phyloP scores from a whole-genome alignment of 192 early-diverging fungal species.

The Podila epicladia region DNA sequence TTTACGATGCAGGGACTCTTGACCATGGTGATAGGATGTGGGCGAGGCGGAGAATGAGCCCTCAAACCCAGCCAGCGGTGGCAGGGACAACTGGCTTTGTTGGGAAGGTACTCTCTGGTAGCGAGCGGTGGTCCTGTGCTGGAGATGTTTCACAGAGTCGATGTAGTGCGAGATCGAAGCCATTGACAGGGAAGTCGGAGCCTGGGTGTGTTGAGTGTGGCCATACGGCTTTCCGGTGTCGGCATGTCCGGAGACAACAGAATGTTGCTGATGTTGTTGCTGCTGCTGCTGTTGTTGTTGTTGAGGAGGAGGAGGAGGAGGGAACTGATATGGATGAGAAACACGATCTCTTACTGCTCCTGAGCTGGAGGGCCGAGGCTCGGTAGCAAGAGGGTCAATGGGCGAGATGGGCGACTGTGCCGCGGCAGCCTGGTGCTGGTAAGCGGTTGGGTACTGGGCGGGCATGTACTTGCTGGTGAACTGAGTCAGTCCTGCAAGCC shows the following conservation, averaged over 20 bases:
- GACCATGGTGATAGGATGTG: neutral
- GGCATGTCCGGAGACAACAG: neutral
- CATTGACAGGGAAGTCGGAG: conserved; percentile 24
- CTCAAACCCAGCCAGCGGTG: neutral
- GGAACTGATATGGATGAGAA: neutral
- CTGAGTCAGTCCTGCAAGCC: conserved; percentile 63
- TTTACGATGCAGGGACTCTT: conserved; percentile 30
- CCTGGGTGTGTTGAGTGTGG: neutral
- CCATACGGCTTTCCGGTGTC: neutral
- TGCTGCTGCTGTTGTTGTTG: neutral
- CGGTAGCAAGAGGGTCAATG: conserved; percentile 10
- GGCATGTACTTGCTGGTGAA: conserved; percentile 52
- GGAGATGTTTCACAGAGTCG: conserved; percentile 31
- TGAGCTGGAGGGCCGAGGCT: neutral
- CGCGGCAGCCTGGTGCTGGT: conserved; percentile 32
- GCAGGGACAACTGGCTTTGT: neutral
- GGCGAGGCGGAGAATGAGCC: conserved; percentile 8
- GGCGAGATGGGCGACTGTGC: conserved; percentile 39
- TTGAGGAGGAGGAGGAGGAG: neutral
- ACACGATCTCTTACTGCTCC: neutral
- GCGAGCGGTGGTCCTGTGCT: conserved; percentile 11
- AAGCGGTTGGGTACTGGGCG: conserved; percentile 30
- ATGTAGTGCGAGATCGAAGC: conserved; percentile 40
- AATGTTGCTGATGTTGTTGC: neutral
- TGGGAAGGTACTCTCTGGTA: neutral